phyloP scores from a whole-genome alignment of 495 filamentous ascomycete genomes.

The Hypoxylon crocopeplum region DNA sequence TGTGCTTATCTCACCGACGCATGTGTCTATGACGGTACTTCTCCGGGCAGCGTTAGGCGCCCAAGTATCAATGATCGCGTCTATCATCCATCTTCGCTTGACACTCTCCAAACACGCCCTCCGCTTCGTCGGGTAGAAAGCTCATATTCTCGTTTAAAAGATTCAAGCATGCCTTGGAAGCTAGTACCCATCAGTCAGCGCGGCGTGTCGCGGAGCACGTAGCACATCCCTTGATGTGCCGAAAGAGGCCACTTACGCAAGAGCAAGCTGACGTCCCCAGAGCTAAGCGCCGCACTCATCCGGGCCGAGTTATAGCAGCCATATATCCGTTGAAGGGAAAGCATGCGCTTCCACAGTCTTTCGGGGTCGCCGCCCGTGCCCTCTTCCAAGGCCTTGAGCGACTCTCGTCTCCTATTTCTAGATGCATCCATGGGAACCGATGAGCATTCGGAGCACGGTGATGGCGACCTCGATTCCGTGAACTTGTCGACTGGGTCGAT shows the following conservation, averaged over 20 bases:
- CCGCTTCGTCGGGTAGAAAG: constrained; percentile 47
- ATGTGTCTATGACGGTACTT: neutral
- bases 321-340: constrained; percentile 50
- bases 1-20: neutral
- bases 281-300: constrained; percentile 51
- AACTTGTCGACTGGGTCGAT: constrained; percentile 22
- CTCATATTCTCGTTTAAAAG: constrained; percentile 53
- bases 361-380: constrained; percentile 44
- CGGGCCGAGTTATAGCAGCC: constrained; percentile 55
- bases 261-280: constrained; percentile 39
- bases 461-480: constrained; percentile 29
- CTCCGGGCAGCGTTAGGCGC: neutral
- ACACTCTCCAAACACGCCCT: constrained; percentile 9
- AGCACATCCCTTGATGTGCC: neutral
- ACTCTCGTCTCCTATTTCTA: constrained; percentile 33
- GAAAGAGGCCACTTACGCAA: constrained; percentile 45
- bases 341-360: constrained; percentile 54
- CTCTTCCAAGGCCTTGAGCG: constrained; percentile 39
- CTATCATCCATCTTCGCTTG: neutral
- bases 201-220: constrained; percentile 4
- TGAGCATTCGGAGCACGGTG: constrained; percentile 33
- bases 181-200: constrained; percentile 33
- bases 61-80: constrained; percentile 2
- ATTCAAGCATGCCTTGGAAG: constrained; percentile 51
- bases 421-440: constrained; percentile 10